Percentiles rank a stretch among this genome's conserved stretches.
phyloP scores from a whole-genome alignment of 177 flowering plant species.

The Vitis hybrid region DNA sequence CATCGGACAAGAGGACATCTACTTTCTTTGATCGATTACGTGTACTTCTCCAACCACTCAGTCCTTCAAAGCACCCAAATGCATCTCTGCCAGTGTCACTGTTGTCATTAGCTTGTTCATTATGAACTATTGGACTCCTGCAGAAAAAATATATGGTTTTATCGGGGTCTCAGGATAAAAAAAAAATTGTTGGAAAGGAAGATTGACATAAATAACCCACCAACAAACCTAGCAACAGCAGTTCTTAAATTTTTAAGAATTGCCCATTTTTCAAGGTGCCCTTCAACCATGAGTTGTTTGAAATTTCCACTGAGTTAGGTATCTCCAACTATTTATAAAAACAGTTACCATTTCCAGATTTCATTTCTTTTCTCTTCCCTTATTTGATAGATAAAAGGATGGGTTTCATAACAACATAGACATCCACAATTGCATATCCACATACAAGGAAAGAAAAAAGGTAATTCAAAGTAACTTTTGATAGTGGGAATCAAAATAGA shows the following conservation, averaged over 20 bases:
- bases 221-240: not conserved
- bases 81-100: conserved; percentile 12
- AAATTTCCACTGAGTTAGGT: not conserved
- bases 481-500: too few relatives aligned
- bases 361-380: not conserved
- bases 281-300: not conserved
- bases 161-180: not conserved
- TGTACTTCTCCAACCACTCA: conserved; percentile 64
- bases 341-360: not conserved
- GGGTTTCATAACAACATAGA: too few relatives aligned
- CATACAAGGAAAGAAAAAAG: too few relatives aligned
- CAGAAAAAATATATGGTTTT: conserved; percentile 10
- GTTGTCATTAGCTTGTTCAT: conserved; percentile 24
- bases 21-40: conserved; percentile 30
- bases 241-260: not conserved
- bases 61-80: conserved; percentile 26
- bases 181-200: not conserved
- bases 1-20: conserved; percentile 23
- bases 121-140: conserved; percentile 28
- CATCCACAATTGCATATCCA: too few relatives aligned
- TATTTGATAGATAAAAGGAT: too few relatives aligned
- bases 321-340: not conserved
- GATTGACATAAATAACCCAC: not conserved
- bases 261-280: not conserved
- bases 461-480: too few relatives aligned